These are phyloP conservation scores for Teratosphaeria nubilosa DNA, from an alignment of 2,329 filamentous ascomycete species.

Conservation along the genomic window DNA sequence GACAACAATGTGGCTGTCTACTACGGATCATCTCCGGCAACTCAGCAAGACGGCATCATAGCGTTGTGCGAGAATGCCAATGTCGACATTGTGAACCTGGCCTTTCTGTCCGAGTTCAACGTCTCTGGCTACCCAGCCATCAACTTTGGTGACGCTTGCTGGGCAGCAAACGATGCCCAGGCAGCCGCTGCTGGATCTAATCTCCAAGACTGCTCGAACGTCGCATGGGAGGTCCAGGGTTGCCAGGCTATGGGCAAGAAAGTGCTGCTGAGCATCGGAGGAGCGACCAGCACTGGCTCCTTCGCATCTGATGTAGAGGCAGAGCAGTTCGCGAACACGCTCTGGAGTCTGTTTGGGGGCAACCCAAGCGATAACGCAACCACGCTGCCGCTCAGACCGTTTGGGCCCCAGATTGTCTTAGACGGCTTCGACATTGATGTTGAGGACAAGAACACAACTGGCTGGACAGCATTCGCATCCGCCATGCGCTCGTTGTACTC, in stretches of 20 bases:
- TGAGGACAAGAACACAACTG: constrained; percentile 20
- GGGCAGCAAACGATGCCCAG: constrained; percentile 24
- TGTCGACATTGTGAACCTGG: constrained; percentile 30
- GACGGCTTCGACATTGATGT: constrained; percentile 33
- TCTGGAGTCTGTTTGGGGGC: constrained; percentile 30
- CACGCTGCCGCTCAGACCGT: constrained; percentile 16
- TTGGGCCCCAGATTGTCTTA: constrained; percentile 16
- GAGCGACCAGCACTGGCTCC: constrained; percentile 16
- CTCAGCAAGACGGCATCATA: constrained; percentile 19
- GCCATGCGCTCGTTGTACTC: constrained; percentile 17
- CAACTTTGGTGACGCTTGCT: constrained; percentile 28
- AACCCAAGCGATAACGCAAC: constrained; percentile 10
- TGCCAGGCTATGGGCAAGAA: constrained; percentile 29
- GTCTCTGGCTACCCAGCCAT: constrained; percentile 24
- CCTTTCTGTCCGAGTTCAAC: constrained; percentile 26
- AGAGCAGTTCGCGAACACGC: constrained; percentile 18
- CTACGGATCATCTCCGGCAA: constrained; percentile 21
- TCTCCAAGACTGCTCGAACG: not conserved
- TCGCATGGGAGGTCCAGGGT: not conserved
- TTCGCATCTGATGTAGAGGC: constrained; percentile 23
- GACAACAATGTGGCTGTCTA: constrained; percentile 23
- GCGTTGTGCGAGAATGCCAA: constrained; percentile 23
- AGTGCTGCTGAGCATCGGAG: constrained; percentile 31
- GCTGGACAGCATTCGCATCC: constrained; percentile 20
- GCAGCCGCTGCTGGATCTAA: not conserved